A percentile compares a stretch with the other conserved stretches of the same genome.
Conservation (phyloP, 2,329 filamentous ascomycete genomes). For the Alternaria sp. region DNA sequence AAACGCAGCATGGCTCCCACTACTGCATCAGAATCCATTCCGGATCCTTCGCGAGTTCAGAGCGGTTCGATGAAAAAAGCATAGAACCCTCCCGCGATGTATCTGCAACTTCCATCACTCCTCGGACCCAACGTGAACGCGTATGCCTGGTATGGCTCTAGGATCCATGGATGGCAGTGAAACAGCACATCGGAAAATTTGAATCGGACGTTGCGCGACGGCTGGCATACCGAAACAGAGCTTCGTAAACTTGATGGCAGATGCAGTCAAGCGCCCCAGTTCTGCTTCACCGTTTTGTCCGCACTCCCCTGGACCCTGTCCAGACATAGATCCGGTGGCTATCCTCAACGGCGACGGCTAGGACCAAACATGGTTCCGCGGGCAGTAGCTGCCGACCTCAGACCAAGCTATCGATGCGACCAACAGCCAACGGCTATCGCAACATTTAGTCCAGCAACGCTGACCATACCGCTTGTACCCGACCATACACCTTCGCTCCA, state of each 20-base stretch:
- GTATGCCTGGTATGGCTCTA: neutral
- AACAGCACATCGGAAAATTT: neutral
- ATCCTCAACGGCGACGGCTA: neutral
- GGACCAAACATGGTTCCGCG: neutral
- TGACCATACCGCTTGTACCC: neutral
- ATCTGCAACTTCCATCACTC: neutral
- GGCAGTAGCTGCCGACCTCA: neutral
- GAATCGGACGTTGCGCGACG: neutral
- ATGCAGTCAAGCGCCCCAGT: constrained; percentile 2
- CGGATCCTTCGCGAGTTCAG: neutral
- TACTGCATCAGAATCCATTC: neutral
- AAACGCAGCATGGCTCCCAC: neutral
- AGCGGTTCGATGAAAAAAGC: neutral
- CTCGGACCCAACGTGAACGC: neutral
- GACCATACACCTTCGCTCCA: neutral
- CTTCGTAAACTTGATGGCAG: neutral
- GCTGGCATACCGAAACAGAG: neutral
- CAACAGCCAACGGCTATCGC: neutral
- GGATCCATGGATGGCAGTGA: neutral
- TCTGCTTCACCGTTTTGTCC: neutral
- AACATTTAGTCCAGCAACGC: neutral
- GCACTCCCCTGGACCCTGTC: neutral
- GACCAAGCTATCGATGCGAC: neutral
- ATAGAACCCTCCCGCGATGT: neutral
- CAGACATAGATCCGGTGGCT: neutral